Evolutionary conservation across 305 asterid genomes (phyloP).

Genomic region (Plantago rigida): DNA sequence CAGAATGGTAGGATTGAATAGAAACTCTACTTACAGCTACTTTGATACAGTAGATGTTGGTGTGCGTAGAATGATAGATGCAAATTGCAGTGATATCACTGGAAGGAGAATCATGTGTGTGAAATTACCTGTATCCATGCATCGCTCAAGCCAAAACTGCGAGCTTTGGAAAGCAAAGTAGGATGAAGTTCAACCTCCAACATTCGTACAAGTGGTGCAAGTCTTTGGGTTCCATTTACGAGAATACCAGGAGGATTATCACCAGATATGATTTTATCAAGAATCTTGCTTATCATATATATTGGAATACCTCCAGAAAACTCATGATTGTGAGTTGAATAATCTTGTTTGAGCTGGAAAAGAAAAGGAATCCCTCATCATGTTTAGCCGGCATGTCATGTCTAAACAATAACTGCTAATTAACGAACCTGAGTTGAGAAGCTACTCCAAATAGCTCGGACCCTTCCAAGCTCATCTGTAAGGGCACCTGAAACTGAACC

Average conservation of each 20-base stretch:
- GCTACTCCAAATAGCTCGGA: constrained; percentile 93
- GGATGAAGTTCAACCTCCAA: constrained; percentile 92
- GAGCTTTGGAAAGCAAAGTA: constrained; percentile 92
- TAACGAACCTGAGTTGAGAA: constrained; percentile 83
- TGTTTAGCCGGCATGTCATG: constrained; percentile 23
- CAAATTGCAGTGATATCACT: too few relatives aligned
- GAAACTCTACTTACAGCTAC: too few relatives aligned
- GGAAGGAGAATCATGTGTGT: background rate
- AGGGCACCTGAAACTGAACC: constrained; percentile 93
- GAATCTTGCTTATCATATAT: constrained; percentile 60
- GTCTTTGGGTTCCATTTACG: constrained; percentile 67
- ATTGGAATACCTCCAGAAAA: constrained; percentile 88
- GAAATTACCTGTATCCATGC: constrained; percentile 75
- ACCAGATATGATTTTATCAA: constrained; percentile 54
- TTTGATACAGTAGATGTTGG: too few relatives aligned
- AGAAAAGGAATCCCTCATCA: constrained; percentile 27
- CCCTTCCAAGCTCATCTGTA: constrained; percentile 86
- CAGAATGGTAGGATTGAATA: too few relatives aligned
- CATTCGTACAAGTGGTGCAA: constrained; percentile 75
- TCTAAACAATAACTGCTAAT: constrained; percentile 18
- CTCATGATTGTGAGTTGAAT: constrained; percentile 85
- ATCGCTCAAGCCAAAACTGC: constrained; percentile 90
- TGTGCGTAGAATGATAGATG: too few relatives aligned
- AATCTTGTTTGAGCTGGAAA: constrained; percentile 60
- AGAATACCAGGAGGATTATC: constrained; percentile 54